Base-by-base conservation (phyloP, 2,329 filamentous ascomycete genomes). In the Dothideomycetes sp. region DNA sequence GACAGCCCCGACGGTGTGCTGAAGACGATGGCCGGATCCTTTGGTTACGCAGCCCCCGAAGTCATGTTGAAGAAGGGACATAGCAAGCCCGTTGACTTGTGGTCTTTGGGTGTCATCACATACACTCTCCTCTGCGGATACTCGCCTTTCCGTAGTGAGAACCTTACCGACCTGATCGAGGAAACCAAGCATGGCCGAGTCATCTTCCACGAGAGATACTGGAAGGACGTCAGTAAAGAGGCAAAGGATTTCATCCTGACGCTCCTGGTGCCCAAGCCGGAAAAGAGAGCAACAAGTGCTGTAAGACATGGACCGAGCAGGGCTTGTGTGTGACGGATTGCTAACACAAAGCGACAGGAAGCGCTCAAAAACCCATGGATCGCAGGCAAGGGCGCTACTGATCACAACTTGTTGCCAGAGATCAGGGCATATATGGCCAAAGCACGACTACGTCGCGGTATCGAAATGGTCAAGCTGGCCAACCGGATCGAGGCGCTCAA, bases 21-120 rank as follows among this genome's bases (percentile, higher is more conserved):
- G 48, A 96, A 87, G 51, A 96, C 88, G 37, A 98, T 98, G 91
- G 91, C 91, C 30, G 91, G 91, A 30, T 96, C 91, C 0, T 96
- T 98, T 58, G 91, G 91, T 41, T 98, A 98, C 57, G 91, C 91
- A 15, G 91, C 91, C 2, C 91, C 91, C 7, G 91, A 98, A 63
- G 88, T 98, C 45, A 98, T 98, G 91, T 73, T 94, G 49, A 95
- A 95, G 71, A 80, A 85, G 58, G 91, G 91, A 15, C 93, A 98
- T 61, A 91, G 91, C 60, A 98, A 96, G 65, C 86, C 91, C 4
- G 91, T 96, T 23, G 91, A 98, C 60, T 94, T 98, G 85, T 98
- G 91, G 91, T 96, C 91, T 3, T 75, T 98, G 65, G 91, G 91
- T 47, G 91, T 98, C 56, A 98, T 98, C 56, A 96, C 91, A 29